Conservation (phyloP, 352 stramenopile genomes). For the Pythium phragmitis region DNA sequence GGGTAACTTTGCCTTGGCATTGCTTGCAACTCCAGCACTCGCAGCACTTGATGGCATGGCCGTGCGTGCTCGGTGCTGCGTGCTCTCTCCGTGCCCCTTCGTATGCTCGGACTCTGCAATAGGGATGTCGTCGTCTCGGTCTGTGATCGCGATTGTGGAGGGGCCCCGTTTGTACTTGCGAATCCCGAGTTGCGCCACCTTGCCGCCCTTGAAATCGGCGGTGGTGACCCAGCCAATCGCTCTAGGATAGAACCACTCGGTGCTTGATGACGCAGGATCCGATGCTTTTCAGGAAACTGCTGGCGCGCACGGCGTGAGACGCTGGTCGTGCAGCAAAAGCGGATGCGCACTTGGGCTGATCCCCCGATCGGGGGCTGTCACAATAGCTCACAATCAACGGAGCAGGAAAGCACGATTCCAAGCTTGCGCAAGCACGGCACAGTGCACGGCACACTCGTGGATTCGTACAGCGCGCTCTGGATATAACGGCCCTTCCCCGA, state of each 20-base stretch:
- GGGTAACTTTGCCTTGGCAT: slow-evolving; percentile 20
- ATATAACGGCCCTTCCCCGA: slow-evolving; percentile 10
- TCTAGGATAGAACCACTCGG: slow-evolving; percentile 28
- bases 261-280: background rate
- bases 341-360: background rate
- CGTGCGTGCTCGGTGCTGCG: slow-evolving; percentile 12
- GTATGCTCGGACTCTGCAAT: slow-evolving; percentile 13
- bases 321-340: slow-evolving; percentile 7
- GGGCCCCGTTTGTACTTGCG: slow-evolving; percentile 34
- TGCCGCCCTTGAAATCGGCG: slow-evolving; percentile 18
- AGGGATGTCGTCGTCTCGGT: slow-evolving; percentile 28
- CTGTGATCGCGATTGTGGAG: slow-evolving; percentile 30
- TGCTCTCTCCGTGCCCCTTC: slow-evolving; percentile 5
- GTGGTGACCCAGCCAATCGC: slow-evolving; percentile 26
- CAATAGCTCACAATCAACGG: slow-evolving; percentile 12
- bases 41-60: slow-evolving; percentile 33
- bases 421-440: slow-evolving; percentile 6
- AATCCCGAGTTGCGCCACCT: slow-evolving; percentile 30
- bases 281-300: background rate
- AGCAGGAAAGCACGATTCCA: background rate
- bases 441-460: background rate
- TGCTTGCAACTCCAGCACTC: slow-evolving; percentile 10
- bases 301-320: background rate
- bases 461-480: background rate
- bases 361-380: background rate